Conservation (phyloP, 352 stramenopile genomes). For the Phytopythium boreale region DNA sequence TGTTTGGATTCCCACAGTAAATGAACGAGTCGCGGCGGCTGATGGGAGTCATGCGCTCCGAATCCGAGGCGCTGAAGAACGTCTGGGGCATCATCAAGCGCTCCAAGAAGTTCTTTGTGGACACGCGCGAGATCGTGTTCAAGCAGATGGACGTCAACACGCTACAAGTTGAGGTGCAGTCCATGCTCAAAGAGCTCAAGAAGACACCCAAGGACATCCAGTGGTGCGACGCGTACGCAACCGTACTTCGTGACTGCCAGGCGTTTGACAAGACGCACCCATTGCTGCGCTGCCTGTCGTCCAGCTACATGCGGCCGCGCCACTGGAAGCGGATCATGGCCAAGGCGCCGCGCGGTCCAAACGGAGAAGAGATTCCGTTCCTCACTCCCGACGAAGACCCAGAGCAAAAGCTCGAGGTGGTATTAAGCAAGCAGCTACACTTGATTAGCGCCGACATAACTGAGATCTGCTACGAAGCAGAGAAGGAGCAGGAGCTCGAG, state of each 20-base stretch:
- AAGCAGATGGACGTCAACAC: constrained; percentile 89
- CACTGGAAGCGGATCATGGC: constrained; percentile 93
- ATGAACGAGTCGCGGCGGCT: constrained; percentile 90
- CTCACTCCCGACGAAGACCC: constrained; percentile 92
- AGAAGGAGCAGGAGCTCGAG: constrained; percentile 96
- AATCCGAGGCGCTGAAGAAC: constrained; percentile 73
- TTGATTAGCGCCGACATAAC: constrained; percentile 94
- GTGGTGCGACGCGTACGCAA: constrained; percentile 90
- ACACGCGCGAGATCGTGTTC: constrained; percentile 86
- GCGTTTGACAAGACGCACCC: constrained; percentile 85
- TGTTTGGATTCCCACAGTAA: constrained; percentile 94
- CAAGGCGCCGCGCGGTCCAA: constrained; percentile 54
- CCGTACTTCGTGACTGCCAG: constrained; percentile 75
- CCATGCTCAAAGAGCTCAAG: constrained; percentile 92
- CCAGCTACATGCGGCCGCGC: constrained; percentile 90
- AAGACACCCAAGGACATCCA: constrained; percentile 91
- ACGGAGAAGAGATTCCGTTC: constrained; percentile 50
- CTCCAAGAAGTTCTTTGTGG: constrained; percentile 65
- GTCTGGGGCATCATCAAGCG: constrained; percentile 83
- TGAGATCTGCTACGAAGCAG: constrained; percentile 95
- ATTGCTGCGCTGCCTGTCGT: constrained; percentile 68
- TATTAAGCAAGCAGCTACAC: constrained; percentile 93
- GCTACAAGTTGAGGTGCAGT: constrained; percentile 95
- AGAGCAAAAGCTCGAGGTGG: constrained; percentile 85
- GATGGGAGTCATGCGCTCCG: constrained; percentile 85